Evolutionary conservation across 768 basidiomycete species (phyloP).

Genomic region (Agaricus subrufescens): DNA sequence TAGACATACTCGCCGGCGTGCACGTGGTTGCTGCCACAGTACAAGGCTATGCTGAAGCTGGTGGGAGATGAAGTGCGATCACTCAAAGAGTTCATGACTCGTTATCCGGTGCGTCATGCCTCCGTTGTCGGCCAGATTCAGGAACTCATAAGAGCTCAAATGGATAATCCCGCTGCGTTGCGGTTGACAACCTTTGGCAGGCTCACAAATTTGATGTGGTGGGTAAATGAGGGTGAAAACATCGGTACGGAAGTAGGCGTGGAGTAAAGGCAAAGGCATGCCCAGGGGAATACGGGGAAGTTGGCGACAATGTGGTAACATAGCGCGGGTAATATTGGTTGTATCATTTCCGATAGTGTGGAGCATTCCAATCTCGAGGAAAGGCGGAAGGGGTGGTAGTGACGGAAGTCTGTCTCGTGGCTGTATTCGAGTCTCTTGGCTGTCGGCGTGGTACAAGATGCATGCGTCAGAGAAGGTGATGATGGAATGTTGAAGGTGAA

Average conservation of each 20-base stretch:
- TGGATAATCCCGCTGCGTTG: conserved; percentile 69
- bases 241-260: no score
- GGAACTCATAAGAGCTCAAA: conserved; percentile 11
- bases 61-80: conserved; percentile 83
- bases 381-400: background rate
- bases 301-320: background rate
- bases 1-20: conserved; percentile 96
- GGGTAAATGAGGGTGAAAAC: no score
- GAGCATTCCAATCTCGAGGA: background rate
- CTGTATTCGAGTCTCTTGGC: background rate
- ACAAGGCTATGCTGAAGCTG: conserved; percentile 96
- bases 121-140: background rate
- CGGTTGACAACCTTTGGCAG: conserved; percentile 18
- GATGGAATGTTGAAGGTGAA: background rate
- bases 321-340: background rate
- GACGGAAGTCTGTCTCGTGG: background rate
- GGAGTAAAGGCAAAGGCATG: background rate
- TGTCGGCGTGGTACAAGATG: conserved; percentile 8
- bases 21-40: conserved; percentile 86
- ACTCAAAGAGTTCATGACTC: conserved; percentile 87
- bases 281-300: background rate
- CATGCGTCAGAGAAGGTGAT: conserved; percentile 6
- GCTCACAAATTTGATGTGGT: no score
- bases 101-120: conserved; percentile 61
- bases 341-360: background rate